Evolutionary conservation across 2,329 filamentous ascomycete species (phyloP), one percentile per base, ranked within the genome.

Genomic region (Calonectria henricotiae): DNA sequence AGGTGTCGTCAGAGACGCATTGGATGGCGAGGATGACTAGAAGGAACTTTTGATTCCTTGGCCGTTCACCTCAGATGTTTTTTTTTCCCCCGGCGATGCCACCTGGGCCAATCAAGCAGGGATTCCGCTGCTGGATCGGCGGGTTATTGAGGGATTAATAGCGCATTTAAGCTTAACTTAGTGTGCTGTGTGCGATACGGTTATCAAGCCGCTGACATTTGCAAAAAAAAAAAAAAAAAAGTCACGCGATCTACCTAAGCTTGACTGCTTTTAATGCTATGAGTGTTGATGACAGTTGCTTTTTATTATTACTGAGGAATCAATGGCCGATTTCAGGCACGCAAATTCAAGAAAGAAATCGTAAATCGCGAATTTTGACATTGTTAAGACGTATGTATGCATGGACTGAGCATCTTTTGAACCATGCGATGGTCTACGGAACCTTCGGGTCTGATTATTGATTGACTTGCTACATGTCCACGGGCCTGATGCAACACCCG

Each of bases 41-140:
- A 15, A 47, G 62, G 64, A 43, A 67, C 64, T 67, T 67, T 67
- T 67, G 64, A 32, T 67, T 62, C 23, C 54, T 67, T 51, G 44
- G 44, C 64, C 12, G n/a, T 54, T 49, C 11, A 44, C 32, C 64
- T 61, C 55, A 61, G 55, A 6, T 61, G 37, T 20, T 61, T 61
- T 55, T 61, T 55, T 61, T 58, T 58, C 51, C 32, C 51, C 32
- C 51, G 20, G 51, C 6, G 51, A 25, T 58, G 20, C 32, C 51
- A 39, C 32, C 15, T 20, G 30, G 17, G 20, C 51, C 12, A 7
- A 20, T 20, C n/a, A n/a, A 55, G n/a, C 32, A 15, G 37, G 51
- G 35, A 39, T 37, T n/a, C 8, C 6, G 47, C 32, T 37, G 4
- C 32, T 37, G 8, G 20, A 5, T 7, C 8, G 51, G 11, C 13